Conservation (phyloP, 371 early-diverging fungal species). For the Fennellomyces sp. region DNA sequence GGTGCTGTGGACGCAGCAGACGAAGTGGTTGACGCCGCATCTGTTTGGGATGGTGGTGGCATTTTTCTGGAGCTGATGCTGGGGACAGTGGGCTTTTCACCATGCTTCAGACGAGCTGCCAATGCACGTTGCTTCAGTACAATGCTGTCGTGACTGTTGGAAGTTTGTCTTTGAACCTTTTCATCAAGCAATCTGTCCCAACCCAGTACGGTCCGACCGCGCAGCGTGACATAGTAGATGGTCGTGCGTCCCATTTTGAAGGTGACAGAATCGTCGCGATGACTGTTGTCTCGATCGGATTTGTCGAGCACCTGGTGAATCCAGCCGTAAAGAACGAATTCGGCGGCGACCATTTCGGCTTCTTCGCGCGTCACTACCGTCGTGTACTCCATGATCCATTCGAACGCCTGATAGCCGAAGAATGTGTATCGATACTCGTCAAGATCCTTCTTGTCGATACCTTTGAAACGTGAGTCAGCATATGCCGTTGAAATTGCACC, state of each 20-base stretch:
- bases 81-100: not conserved
- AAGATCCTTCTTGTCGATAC: constrained; percentile 20
- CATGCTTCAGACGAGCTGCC: constrained; percentile 7
- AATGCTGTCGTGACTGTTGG: constrained; percentile 7
- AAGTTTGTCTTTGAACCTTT: not conserved
- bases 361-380: constrained; percentile 63
- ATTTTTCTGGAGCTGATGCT: constrained; percentile 1
- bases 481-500: no score
- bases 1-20: constrained; percentile 12
- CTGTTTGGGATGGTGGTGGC: not conserved
- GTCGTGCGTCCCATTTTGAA: constrained; percentile 51
- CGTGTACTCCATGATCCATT: constrained; percentile 67
- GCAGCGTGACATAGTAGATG: constrained; percentile 61
- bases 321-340: constrained; percentile 61
- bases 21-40: not conserved
- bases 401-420: constrained; percentile 46
- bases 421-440: constrained; percentile 32
- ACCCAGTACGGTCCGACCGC: constrained; percentile 55
- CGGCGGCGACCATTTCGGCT: constrained; percentile 54
- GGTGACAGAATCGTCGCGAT: constrained; percentile 24
- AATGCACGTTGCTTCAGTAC: constrained; percentile 11
- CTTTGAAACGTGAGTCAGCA: constrained; percentile 2
- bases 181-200: constrained; percentile 36
- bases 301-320: constrained; percentile 56
- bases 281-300: constrained; percentile 27